Evolutionary conservation across 768 basidiomycete genomes (phyloP), one percentile per base, ranked within the genome.

Genomic region (Lactarius sp.): DNA sequence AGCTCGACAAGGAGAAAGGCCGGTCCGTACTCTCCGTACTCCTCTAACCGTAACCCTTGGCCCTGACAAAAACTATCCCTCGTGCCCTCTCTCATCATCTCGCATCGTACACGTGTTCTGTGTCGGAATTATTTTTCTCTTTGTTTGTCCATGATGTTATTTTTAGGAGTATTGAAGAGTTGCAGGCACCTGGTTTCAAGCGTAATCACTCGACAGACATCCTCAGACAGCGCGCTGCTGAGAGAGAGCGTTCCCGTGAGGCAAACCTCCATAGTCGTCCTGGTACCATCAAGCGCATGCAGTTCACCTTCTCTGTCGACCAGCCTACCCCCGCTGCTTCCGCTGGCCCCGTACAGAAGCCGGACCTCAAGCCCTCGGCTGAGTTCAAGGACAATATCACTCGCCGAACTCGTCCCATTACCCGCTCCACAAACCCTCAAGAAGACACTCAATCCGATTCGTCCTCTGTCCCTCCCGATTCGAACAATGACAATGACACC

Each of bases 1-100:
- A 90, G 75, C 80, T 94, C 70, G 92, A 94, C 81, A 92, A 90
- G 77, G 92, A 94, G 77, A 93, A 92, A 77, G 92, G 92, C 72
- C 77, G 89, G 92, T 92, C 56, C 67, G 90, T 83, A 44, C 31
- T 36, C 37, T 60, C 60, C 55, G 53, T 10, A 59, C 41, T 41
- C 31, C 33, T 44, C 39, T 58, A 10, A 16, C 53, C 37, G 49
- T 62, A 60, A 62, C 67, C 65, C 65, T 62, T 2, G 49, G 39
- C 62, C 60, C 61, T 64, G 50, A 62, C 59, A 13, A 44, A 2
- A 4, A 49, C 41, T 56, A 31, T 56, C 81, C 49, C 44, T 49
- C 46, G 56, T 59, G 46, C 16, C 46, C 37, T 20, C 62, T 34
- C 46, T 47, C 56, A n/a, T 36, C 42, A 39, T 31, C 20, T 47